phyloP scores from a whole-genome alignment of 495 filamentous ascomycete species.

The Penicillium lividum region DNA sequence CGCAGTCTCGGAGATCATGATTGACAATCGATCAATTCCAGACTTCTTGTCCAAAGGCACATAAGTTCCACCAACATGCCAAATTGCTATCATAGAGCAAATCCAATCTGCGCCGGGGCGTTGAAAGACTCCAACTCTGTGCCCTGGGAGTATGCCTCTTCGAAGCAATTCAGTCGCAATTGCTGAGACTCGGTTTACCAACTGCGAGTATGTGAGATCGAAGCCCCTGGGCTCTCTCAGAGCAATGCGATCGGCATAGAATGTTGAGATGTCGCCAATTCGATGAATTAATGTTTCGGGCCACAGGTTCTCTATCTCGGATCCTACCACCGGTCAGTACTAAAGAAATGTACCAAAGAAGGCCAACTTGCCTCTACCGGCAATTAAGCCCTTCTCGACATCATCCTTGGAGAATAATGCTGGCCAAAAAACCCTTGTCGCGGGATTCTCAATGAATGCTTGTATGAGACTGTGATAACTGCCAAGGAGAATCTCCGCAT shows the following conservation, averaged over 20 bases:
- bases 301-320: constrained; percentile 25
- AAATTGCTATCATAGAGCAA: constrained; percentile 52
- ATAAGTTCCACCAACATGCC: constrained; percentile 48
- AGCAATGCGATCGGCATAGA: constrained; percentile 12
- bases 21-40: constrained; percentile 30
- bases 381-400: constrained; percentile 12
- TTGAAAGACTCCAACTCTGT: constrained; percentile 21
- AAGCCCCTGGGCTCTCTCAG: constrained; percentile 12
- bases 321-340: constrained; percentile 17
- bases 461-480: constrained; percentile 32
- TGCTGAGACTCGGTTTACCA: background rate
- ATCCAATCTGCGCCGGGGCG: constrained; percentile 44
- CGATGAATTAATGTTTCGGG: constrained; percentile 36
- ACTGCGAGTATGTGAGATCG: constrained; percentile 20
- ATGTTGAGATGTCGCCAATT: constrained; percentile 27
- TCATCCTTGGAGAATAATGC: constrained; percentile 12
- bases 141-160: constrained; percentile 26
- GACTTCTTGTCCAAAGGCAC: constrained; percentile 50
- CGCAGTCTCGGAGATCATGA: constrained; percentile 25
- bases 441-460: constrained; percentile 24
- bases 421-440: constrained; percentile 24
- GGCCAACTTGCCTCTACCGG: constrained; percentile 18
- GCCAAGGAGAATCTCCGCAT: constrained; percentile 28
- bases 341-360: background rate
- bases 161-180: constrained; percentile 24